Percentiles rank a stretch among this genome's conserved stretches.
Conservation (phyloP, 164 flowering plant genomes). For the Paratinospora sagittata region DNA sequence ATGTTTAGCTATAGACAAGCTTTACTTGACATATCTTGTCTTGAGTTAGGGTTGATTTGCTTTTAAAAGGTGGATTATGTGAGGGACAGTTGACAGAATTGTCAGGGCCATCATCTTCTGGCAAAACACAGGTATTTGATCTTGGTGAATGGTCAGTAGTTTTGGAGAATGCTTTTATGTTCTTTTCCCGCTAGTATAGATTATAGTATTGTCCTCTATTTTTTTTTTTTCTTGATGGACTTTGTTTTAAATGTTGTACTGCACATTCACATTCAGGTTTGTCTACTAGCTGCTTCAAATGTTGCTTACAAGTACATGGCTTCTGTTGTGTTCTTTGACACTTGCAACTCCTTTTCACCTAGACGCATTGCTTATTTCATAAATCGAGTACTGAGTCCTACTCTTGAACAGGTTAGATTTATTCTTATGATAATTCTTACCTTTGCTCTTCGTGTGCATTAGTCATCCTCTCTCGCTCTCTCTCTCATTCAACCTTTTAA, state of each 20-base stretch:
- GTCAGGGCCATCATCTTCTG: conserved; percentile 82
- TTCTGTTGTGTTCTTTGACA: conserved; percentile 53
- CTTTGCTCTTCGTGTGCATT: not conserved
- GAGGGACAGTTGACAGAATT: conserved; percentile 67
- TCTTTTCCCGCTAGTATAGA: not conserved
- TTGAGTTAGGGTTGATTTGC: conserved; percentile 45
- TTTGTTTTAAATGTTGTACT: not conserved
- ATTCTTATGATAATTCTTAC: not conserved
- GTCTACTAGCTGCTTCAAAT: conserved; percentile 59
- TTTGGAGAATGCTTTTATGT: not conserved
- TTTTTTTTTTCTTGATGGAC: not conserved
- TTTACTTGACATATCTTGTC: not conserved
- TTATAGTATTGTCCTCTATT: not conserved
- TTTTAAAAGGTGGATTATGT: conserved; percentile 57
- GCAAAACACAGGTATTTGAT: conserved; percentile 71
- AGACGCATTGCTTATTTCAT: conserved; percentile 44
- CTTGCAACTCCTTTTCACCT: conserved; percentile 79
- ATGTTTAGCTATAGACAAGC: not conserved
- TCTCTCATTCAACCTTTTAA: not conserved
- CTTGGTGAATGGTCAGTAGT: not conserved
- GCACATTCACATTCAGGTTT: conserved; percentile 36
- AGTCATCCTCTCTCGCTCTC: not conserved
- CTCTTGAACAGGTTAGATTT: conserved; percentile 30
- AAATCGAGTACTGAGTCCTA: conserved; percentile 16
- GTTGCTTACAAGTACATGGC: conserved; percentile 42